phyloP scores from a whole-genome alignment of 1,284 basidiomycete species.

The Malassezia dermatis region DNA sequence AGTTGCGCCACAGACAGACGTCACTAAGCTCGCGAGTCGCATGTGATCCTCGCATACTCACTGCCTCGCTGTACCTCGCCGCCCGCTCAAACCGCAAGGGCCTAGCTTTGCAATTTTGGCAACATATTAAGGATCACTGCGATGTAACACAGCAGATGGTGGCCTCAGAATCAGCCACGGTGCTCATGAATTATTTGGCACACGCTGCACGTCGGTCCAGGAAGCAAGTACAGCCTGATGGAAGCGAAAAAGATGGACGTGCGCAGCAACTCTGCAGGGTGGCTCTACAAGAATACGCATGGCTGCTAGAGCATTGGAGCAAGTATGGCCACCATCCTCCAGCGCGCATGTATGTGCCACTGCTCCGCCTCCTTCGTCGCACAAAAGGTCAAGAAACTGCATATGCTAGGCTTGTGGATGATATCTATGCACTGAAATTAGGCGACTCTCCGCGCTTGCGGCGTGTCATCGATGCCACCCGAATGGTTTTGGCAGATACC shows the following conservation, averaged over 20 bases:
- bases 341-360: constrained; percentile 1
- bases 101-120: constrained; percentile 16
- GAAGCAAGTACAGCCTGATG: neutral
- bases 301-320: constrained; percentile 12
- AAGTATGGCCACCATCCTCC: neutral
- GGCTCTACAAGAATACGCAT: constrained; percentile 13
- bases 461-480: neutral
- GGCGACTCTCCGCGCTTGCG: neutral
- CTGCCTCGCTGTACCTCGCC: constrained; percentile 25
- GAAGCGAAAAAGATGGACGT: neutral
- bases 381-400: constrained; percentile 5
- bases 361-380: constrained; percentile 9
- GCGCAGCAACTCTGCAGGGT: constrained; percentile 6
- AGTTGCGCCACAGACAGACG: neutral
- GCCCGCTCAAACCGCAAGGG: neutral
- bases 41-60: constrained; percentile 22
- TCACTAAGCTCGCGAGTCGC: neutral
- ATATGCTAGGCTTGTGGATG: constrained; percentile 1
- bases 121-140: constrained; percentile 26
- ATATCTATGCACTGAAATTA: constrained; percentile 5
- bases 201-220: neutral
- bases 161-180: constrained; percentile 22
- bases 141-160: constrained; percentile 16
- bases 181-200: constrained; percentile 26
- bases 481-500: neutral